Conservation (phyloP, 176 grass and related monocot genomes). For the Leersia perrieri region DNA sequence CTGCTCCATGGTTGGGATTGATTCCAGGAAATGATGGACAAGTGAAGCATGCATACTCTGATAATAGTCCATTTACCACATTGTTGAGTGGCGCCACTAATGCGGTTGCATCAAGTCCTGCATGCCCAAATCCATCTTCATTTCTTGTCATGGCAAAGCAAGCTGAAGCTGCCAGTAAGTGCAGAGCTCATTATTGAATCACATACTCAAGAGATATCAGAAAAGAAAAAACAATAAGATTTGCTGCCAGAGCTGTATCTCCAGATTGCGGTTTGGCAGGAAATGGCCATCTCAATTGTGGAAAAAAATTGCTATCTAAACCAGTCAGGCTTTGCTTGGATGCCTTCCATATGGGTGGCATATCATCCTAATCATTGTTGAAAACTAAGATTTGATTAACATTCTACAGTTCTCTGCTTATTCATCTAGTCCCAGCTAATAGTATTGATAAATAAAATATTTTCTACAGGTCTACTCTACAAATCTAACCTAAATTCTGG, state of each 20-base stretch:
- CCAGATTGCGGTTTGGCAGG: not conserved
- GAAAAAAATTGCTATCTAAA: slow-evolving; percentile 1
- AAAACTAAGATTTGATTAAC: slow-evolving; percentile 25
- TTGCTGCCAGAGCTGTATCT: not conserved
- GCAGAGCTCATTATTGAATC: slow-evolving; percentile 9
- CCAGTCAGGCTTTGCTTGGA: slow-evolving; percentile 23
- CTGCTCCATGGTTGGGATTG: slow-evolving; percentile 83
- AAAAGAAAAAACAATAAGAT: not conserved
- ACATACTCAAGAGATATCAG: slow-evolving; percentile 1
- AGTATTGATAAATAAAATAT: slow-evolving; percentile 1
- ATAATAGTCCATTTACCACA: slow-evolving; percentile 66
- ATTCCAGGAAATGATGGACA: slow-evolving; percentile 81
- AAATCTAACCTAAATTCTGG: slow-evolving; percentile 81
- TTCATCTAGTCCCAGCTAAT: slow-evolving; percentile 2
- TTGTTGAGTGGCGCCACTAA: slow-evolving; percentile 62
- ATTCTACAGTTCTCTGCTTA: not conserved
- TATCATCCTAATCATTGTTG: slow-evolving; percentile 17
- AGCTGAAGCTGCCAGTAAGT: slow-evolving; percentile 98
- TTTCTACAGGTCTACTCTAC: slow-evolving; percentile 70
- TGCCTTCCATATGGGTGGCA: not conserved
- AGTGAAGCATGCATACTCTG: slow-evolving; percentile 62
- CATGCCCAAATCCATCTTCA: slow-evolving; percentile 83
- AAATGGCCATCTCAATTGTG: slow-evolving; percentile 7
- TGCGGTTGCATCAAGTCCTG: slow-evolving; percentile 70
- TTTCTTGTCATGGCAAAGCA: slow-evolving; percentile 97